Base-by-base conservation (phyloP, 192 early-diverging fungal species). In the Dispira simplex region DNA sequence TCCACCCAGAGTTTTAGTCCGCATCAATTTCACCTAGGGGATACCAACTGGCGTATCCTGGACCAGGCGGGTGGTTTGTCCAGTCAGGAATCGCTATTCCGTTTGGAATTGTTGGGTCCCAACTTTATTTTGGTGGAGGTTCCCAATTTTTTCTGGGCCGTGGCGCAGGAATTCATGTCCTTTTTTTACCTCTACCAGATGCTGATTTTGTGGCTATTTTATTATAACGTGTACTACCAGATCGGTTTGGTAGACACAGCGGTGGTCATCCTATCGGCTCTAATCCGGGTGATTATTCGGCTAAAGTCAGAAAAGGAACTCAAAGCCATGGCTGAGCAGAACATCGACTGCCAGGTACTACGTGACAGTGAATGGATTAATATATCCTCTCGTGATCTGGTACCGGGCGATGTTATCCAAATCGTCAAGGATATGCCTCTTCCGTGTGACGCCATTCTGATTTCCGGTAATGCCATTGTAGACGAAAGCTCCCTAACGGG, bases 341-440 rank as follows among this genome's bases (percentile, higher is more conserved):
- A 59, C 25, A 80, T 79, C 16, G 68, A 46, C 16, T 65, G 77
- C 47, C 66, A 58, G 43, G 82, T 85, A 16, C 65, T 72, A 18
- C 79, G 86, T 46, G 75, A 87, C 67, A 73, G 75, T 51, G 44
- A 46, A 25, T 90, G 85, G 85, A 55, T 43, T 13, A 65, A 64
- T 8, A 27, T 78, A 48, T 75, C 74, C 9, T 76, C 81, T 18
- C 63, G 63, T 44, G 75, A 85, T 5, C 64, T 88, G 44, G 86
- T 85, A 13, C 82, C 83, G n/a, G 88, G 88, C 49, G 87, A 89
- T 69, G 83, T 89, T 0, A 77, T 87, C 46, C 72, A 78, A 66
- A 63, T 89, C 2, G 63, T 53, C 3, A 63, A 71, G 54, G 73
- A 74, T 43, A 74, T 75, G 67, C 70, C 71, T n/a, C 69, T 77